phyloP scores from a whole-genome alignment of 179 eudicot species.

The Heliamphora pulchella region DNA sequence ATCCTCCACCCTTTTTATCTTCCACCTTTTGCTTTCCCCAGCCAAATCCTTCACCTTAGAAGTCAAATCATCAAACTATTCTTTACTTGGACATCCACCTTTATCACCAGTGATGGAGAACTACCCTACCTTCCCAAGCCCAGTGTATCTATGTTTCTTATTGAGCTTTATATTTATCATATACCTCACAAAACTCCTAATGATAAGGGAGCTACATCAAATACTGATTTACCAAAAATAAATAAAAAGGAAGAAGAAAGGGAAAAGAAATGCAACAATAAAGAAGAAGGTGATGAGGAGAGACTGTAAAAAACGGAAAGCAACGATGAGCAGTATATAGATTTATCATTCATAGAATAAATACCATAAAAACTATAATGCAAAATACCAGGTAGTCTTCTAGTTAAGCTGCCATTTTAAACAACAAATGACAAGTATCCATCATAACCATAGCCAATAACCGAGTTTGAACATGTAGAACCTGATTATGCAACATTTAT shows the following conservation, averaged over 20 bases:
- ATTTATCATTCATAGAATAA: neutral
- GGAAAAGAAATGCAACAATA: neutral
- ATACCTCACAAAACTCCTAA: neutral
- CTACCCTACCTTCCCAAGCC: too few relatives aligned
- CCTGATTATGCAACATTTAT: neutral
- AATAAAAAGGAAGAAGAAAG: neutral
- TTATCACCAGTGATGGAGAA: too few relatives aligned
- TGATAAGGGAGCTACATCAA: neutral
- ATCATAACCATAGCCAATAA: constrained; percentile 3
- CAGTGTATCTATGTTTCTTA: too few relatives aligned
- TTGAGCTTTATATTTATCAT: neutral
- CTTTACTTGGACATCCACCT: too few relatives aligned
- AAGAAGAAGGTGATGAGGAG: neutral
- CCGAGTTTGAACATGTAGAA: neutral
- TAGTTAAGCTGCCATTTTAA: neutral
- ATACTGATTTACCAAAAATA: neutral
- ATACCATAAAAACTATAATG: neutral
- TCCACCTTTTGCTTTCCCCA: too few relatives aligned
- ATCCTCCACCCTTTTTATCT: too few relatives aligned
- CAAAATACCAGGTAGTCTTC: neutral
- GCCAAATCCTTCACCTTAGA: too few relatives aligned
- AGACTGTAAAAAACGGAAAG: neutral
- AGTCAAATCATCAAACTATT: too few relatives aligned
- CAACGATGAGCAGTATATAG: neutral
- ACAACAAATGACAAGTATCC: neutral